These are phyloP conservation scores for Lepiota venenata DNA, from an alignment of 768 basidiomycete genomes.

Conservation along the genomic window DNA sequence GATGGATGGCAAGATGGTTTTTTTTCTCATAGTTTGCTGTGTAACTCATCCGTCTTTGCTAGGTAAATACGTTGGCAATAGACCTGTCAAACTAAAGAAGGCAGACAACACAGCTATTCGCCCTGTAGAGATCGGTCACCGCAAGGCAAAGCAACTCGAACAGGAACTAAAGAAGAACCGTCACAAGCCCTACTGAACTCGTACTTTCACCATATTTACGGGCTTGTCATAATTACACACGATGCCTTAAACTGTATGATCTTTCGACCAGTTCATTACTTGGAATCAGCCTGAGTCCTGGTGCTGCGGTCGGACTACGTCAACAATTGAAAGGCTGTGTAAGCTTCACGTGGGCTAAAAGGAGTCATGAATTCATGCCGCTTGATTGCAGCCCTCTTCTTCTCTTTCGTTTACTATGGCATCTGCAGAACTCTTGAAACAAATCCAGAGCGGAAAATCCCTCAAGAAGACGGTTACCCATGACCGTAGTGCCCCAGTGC, in stretches of 20 bases:
- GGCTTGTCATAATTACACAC: not conserved
- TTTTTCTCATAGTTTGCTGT: not conserved
- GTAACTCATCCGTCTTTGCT: constrained; percentile 7
- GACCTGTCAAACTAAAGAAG: constrained; percentile 96
- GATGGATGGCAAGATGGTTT: constrained; percentile 79
- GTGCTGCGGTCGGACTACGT: not conserved
- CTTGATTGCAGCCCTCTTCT: not conserved
- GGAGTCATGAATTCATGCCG: constrained; percentile 1
- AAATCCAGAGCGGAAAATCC: constrained; percentile 79
- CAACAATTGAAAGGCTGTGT: not conserved
- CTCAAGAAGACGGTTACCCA: constrained; percentile 82
- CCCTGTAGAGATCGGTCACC: constrained; percentile 90
- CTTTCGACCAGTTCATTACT: not conserved
- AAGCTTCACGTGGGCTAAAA: not conserved
- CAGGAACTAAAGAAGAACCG: constrained; percentile 91
- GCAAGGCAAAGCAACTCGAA: constrained; percentile 89
- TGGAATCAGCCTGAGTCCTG: not conserved
- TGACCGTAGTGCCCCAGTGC: constrained; percentile 69
- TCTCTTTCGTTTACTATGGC: constrained; percentile 47
- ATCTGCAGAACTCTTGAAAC: constrained; percentile 69
- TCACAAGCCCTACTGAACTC: constrained; percentile 71
- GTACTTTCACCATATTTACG: not conserved
- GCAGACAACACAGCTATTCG: constrained; percentile 84
- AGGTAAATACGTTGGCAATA: constrained; percentile 98
- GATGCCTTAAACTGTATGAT: too few relatives aligned